Conservation (phyloP, 768 basidiomycete species). For the Tubosaeta sp. region DNA sequence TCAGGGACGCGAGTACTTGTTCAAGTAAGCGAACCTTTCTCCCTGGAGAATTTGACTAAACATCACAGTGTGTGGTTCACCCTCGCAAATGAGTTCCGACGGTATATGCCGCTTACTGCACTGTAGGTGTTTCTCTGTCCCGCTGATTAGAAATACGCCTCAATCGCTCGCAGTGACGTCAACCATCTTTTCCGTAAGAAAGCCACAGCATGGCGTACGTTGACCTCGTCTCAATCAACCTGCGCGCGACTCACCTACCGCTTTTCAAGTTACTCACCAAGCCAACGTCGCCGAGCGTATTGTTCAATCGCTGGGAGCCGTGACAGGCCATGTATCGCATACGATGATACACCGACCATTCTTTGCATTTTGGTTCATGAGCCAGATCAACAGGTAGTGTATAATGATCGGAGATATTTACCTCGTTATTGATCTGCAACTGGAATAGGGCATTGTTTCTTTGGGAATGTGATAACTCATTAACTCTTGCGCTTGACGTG, state of each 20-base stretch:
- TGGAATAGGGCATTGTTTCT: conserved; percentile 47
- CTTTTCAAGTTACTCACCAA: conserved; percentile 55
- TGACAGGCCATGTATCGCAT: conserved; percentile 50
- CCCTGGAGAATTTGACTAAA: conserved; percentile 3
- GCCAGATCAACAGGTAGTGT: conserved; percentile 54
- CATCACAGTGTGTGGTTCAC: conserved; percentile 57
- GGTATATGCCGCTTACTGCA: conserved; percentile 55
- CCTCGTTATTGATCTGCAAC: conserved; percentile 11
- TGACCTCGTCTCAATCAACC: conserved; percentile 5
- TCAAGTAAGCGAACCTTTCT: conserved; percentile 52
- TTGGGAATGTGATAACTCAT: conserved; percentile 57
- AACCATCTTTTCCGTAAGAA: conserved; percentile 46
- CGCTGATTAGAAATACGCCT: neutral
- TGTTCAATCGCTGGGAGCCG: conserved; percentile 53
- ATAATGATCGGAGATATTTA: neutral
- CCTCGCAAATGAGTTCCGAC: conserved; percentile 65
- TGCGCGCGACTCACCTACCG: conserved; percentile 5
- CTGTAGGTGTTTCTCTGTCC: conserved; percentile 37
- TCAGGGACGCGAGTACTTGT: conserved; percentile 68
- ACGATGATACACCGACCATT: conserved; percentile 57
- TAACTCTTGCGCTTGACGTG: conserved; percentile 59
- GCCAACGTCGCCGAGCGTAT: conserved; percentile 54
- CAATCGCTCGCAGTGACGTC: conserved; percentile 26
- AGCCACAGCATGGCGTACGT: conserved; percentile 66
- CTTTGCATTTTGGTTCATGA: conserved; percentile 74